Evolutionary conservation across 2,329 filamentous ascomycete species (phyloP).

Genomic region (Cladorrhinum sp.): DNA sequence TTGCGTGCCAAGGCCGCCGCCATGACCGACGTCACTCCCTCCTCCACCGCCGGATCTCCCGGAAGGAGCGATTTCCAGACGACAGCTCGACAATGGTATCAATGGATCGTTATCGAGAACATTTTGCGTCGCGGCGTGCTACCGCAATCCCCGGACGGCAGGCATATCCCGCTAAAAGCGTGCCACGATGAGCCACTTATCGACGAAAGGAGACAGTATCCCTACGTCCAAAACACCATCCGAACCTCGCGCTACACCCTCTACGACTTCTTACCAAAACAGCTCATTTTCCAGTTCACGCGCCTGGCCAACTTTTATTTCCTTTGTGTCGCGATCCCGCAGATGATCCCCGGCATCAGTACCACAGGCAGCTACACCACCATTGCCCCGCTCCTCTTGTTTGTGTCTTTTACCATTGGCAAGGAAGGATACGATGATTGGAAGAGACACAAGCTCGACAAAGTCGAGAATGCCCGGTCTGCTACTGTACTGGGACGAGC

Average conservation of each 20-base stretch:
- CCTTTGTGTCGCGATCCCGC: conserved; percentile 77
- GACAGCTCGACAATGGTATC: conserved; percentile 11
- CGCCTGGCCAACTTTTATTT: conserved; percentile 97
- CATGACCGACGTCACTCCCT: background rate
- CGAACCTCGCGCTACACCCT: conserved; percentile 84
- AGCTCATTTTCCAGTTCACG: conserved; percentile 86
- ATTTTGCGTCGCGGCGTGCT: conserved; percentile 17
- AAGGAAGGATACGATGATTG: conserved; percentile 93
- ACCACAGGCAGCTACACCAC: conserved; percentile 89
- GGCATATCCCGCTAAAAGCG: conserved; percentile 11
- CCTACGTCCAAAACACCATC: conserved; percentile 78
- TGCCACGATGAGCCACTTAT: conserved; percentile 51
- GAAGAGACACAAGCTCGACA: conserved; percentile 77
- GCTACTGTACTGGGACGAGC: conserved; percentile 57
- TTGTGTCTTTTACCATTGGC: conserved; percentile 80
- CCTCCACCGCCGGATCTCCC: background rate
- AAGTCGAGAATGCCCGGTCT: conserved; percentile 76
- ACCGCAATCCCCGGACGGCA: conserved; percentile 18
- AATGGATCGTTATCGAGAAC: conserved; percentile 1
- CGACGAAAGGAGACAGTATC: conserved; percentile 74
- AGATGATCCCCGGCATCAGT: conserved; percentile 88
- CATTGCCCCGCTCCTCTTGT: conserved; percentile 74
- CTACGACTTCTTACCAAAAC: conserved; percentile 85
- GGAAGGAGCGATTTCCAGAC: background rate
- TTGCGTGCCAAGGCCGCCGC: background rate